Conservation (phyloP, 306 rosid genomes). For the Corylus americana region DNA sequence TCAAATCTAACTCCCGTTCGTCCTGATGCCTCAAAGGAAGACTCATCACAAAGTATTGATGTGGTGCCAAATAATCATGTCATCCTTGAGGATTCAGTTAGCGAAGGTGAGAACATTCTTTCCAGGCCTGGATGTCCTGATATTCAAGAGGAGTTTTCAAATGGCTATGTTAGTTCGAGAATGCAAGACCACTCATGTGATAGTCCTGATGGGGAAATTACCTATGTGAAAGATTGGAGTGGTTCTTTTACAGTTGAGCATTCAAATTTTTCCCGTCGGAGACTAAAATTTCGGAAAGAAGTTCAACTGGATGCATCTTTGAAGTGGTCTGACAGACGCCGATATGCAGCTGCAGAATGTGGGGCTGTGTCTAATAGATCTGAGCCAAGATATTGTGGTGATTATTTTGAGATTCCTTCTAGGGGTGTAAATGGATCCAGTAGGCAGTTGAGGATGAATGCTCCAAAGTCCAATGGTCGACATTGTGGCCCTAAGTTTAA, state of each 20-base stretch:
- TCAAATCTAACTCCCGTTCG: constrained; percentile 41
- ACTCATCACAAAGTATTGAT: constrained; percentile 50
- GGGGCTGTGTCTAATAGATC: constrained; percentile 47
- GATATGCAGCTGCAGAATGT: constrained; percentile 57
- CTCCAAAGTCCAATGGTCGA: constrained; percentile 63
- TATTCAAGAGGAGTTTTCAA: constrained; percentile 47
- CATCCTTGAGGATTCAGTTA: constrained; percentile 47
- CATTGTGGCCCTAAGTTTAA: constrained; percentile 62
- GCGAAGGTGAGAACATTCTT: constrained; percentile 53
- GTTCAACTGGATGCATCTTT: constrained; percentile 58
- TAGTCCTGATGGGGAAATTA: constrained; percentile 53
- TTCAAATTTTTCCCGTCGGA: constrained; percentile 57
- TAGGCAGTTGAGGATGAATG: constrained; percentile 60
- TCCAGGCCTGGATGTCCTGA: constrained; percentile 59
- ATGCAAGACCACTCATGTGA: constrained; percentile 45
- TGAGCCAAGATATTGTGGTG: constrained; percentile 63
- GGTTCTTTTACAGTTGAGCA: constrained; percentile 61
- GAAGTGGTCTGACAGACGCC: constrained; percentile 81
- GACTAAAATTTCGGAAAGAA: constrained; percentile 62
- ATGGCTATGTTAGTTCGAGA: constrained; percentile 42
- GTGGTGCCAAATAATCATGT: constrained; percentile 54
- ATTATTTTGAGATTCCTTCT: constrained; percentile 55
- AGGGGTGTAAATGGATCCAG: constrained; percentile 47
- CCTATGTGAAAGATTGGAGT: constrained; percentile 42
- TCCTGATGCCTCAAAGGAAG: constrained; percentile 64